These are phyloP conservation scores for Globisporangium radiosum DNA, from an alignment of 352 stramenopile species.

Conservation along the genomic window DNA sequence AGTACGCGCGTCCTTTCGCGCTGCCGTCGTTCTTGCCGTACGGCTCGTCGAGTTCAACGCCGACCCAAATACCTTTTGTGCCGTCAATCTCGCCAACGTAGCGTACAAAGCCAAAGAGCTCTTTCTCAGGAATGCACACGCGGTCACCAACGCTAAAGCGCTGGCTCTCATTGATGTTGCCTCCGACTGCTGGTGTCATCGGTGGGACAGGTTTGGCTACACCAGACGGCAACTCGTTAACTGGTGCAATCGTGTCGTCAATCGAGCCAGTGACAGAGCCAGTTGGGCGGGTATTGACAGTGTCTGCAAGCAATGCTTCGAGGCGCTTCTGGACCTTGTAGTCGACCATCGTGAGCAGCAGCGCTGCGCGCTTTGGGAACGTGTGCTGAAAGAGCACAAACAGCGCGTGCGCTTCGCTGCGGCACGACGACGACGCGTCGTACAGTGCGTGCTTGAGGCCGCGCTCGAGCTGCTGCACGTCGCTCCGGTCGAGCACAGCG, in stretches of 20 bases:
- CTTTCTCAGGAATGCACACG: constrained; percentile 81
- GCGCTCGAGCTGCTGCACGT: constrained; percentile 79
- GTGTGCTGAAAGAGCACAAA: constrained; percentile 69
- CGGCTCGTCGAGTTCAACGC: constrained; percentile 70
- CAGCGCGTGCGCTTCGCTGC: constrained; percentile 57
- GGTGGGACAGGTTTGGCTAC: not conserved
- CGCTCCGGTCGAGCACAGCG: constrained; percentile 64
- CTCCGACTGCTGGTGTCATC: not conserved
- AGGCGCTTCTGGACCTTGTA: constrained; percentile 82
- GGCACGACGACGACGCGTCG: constrained; percentile 70
- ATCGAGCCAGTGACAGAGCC: constrained; percentile 30
- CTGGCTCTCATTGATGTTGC: constrained; percentile 20
- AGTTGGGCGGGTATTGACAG: constrained; percentile 8
- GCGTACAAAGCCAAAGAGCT: constrained; percentile 75
- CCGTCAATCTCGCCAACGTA: constrained; percentile 69
- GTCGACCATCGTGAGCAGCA: constrained; percentile 64
- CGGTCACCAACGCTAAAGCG: constrained; percentile 56
- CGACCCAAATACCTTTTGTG: constrained; percentile 68
- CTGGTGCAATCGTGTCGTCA: constrained; percentile 28
- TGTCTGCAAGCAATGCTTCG: constrained; percentile 38
- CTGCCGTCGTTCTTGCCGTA: constrained; percentile 82
- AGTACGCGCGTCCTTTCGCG: constrained; percentile 77
- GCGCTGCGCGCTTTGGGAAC: constrained; percentile 66
- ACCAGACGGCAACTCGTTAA: too few species aligned
- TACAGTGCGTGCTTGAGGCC: constrained; percentile 63